Evolutionary conservation across 768 basidiomycete genomes (phyloP).

Genomic region (Trametes maxima): DNA sequence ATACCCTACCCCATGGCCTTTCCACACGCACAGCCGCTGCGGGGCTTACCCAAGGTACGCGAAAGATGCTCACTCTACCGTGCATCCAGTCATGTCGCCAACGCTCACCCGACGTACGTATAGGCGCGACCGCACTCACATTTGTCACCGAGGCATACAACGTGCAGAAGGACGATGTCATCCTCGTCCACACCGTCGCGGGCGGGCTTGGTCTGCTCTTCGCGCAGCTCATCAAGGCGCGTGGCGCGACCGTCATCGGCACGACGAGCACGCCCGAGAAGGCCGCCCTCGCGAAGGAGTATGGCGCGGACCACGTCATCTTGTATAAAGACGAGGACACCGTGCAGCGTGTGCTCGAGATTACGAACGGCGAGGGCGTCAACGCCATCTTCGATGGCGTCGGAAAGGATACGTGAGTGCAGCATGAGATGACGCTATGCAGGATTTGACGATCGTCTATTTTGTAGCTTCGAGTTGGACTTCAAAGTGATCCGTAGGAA

Average conservation of each 20-base stretch:
- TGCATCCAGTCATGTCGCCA: not conserved
- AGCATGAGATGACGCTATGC: not conserved
- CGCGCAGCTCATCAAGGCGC: slow-evolving; percentile 63
- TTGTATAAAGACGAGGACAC: slow-evolving; percentile 75
- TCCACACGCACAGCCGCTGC: slow-evolving; percentile 65
- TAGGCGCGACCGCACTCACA: slow-evolving; percentile 70
- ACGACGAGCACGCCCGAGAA: slow-evolving; percentile 89
- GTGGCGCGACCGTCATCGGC: slow-evolving; percentile 88
- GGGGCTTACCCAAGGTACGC: slow-evolving; percentile 51
- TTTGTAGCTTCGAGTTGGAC: slow-evolving; percentile 68
- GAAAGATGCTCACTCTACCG: not conserved
- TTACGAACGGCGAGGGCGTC: slow-evolving; percentile 80
- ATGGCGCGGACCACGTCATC: slow-evolving; percentile 87
- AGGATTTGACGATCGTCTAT: not conserved
- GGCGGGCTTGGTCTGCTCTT: slow-evolving; percentile 80
- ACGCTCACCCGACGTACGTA: not conserved
- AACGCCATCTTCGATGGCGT: slow-evolving; percentile 92
- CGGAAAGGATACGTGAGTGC: slow-evolving; percentile 85
- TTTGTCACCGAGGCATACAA: slow-evolving; percentile 85
- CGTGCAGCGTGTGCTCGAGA: slow-evolving; percentile 67
- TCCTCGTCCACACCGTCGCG: slow-evolving; percentile 87
- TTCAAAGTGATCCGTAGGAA: slow-evolving; percentile 83
- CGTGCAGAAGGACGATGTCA: slow-evolving; percentile 74
- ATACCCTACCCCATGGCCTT: slow-evolving; percentile 60
- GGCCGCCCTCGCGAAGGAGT: slow-evolving; percentile 68